Conservation (phyloP, 2,329 filamentous ascomycete species). For the Colletotrichum cordylinicola region DNA sequence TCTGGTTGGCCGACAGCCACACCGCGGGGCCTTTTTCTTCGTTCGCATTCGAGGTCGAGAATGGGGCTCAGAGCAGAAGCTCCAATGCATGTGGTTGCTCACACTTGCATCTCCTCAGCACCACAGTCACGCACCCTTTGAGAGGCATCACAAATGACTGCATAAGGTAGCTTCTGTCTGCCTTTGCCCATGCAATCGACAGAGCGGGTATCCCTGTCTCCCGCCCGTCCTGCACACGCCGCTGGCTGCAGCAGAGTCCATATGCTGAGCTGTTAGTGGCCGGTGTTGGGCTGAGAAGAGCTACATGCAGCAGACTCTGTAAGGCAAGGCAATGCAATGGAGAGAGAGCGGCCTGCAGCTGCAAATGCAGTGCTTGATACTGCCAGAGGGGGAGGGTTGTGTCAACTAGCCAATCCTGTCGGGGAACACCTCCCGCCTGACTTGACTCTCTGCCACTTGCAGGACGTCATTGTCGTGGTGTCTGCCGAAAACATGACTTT, state of each 20-base stretch:
- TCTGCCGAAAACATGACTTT: conserved; percentile 5
- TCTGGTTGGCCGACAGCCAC: conserved; percentile 7
- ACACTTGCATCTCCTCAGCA: neutral
- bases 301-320: neutral
- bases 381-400: neutral
- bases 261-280: conserved; percentile 11
- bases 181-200: neutral
- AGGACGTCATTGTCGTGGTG: conserved; percentile 17
- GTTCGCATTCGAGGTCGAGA: conserved; percentile 19
- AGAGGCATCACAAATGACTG: conserved; percentile 11
- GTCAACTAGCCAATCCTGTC: conserved; percentile 12
- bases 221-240: conserved; percentile 13
- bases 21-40: neutral
- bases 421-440: conserved; percentile 14
- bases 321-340: neutral
- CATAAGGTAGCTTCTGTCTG: neutral
- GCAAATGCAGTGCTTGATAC: conserved; percentile 10
- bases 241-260: conserved; percentile 1
- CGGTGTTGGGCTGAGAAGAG: conserved; percentile 10
- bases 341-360: conserved; percentile 7
- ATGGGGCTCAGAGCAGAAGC: neutral
- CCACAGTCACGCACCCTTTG: neutral
- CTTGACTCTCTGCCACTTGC: conserved; percentile 18
- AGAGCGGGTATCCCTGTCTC: conserved; percentile 13
- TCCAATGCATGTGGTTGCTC: neutral